Conservation (phyloP, 108 stramenopile species). For the Asterionellopsis glacialis region DNA sequence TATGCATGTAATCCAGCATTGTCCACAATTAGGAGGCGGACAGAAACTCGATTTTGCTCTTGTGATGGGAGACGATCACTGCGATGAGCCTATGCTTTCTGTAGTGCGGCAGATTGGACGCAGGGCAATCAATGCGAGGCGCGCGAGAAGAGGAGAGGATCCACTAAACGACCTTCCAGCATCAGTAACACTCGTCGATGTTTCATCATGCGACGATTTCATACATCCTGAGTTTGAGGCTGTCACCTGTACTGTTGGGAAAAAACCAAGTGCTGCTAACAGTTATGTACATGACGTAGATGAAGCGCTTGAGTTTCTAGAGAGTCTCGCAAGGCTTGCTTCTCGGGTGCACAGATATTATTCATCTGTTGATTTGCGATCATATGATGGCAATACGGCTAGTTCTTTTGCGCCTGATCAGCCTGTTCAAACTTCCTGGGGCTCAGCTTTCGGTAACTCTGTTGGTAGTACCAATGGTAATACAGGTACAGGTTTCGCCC, state of each 20-base stretch:
- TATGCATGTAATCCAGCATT: slow-evolving; percentile 70
- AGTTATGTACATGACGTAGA: slow-evolving; percentile 91
- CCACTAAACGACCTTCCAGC: slow-evolving; percentile 66
- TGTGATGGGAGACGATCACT: slow-evolving; percentile 88
- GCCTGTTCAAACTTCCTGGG: too few relatives aligned
- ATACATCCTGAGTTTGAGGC: slow-evolving; percentile 57
- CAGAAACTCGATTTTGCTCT: slow-evolving; percentile 79
- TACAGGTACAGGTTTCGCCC: slow-evolving; percentile 11
- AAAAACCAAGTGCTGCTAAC: slow-evolving; percentile 95
- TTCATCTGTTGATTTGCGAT: slow-evolving; percentile 64
- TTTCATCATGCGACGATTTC: slow-evolving; percentile 65
- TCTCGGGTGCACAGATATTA: slow-evolving; percentile 65
- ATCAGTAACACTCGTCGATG: slow-evolving; percentile 68
- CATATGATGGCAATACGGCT: slow-evolving; percentile 3
- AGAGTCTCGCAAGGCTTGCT: slow-evolving; percentile 72
- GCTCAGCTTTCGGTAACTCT: too few relatives aligned
- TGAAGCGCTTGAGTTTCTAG: slow-evolving; percentile 88
- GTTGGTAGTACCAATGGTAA: too few relatives aligned
- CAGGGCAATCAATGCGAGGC: slow-evolving; percentile 34
- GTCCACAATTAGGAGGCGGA: slow-evolving; percentile 38
- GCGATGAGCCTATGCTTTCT: slow-evolving; percentile 95
- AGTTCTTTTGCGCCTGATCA: too few relatives aligned
- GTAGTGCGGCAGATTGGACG: slow-evolving; percentile 84
- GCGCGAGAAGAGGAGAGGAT: slow-evolving; percentile 40
- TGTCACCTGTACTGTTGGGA: slow-evolving; percentile 94